Percentiles rank a stretch among this genome's conserved stretches.
Conservation (phyloP, 2,329 filamentous ascomycete genomes). For the Emergomyces pasteurianus region DNA sequence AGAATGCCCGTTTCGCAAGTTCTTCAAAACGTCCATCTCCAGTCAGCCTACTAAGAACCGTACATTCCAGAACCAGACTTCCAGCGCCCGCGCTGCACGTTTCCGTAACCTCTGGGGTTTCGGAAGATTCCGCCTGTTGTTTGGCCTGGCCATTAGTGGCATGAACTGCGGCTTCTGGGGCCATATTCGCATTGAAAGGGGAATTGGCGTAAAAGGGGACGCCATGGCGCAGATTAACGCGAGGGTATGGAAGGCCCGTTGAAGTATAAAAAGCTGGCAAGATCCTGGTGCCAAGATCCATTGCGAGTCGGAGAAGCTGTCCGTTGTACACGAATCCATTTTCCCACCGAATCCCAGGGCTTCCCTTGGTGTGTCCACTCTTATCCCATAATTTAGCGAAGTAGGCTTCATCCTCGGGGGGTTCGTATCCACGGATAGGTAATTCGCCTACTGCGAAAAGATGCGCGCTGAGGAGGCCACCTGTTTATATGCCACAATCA, state of each 20-base stretch:
- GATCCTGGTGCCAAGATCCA: constrained; percentile 71
- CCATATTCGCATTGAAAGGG: constrained; percentile 47
- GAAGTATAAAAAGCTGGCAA: constrained; percentile 84
- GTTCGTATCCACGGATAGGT: constrained; percentile 68
- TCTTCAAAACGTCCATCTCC: constrained; percentile 81
- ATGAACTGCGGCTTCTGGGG: constrained; percentile 6
- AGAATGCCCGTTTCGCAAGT: constrained; percentile 83
- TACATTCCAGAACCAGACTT: constrained; percentile 86
- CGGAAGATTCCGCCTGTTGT: neutral
- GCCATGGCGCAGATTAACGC: constrained; percentile 81
- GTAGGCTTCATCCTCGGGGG: constrained; percentile 29
- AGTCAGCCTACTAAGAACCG: constrained; percentile 75
- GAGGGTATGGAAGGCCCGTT: constrained; percentile 86
- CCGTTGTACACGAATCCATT: constrained; percentile 76
- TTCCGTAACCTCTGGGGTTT: constrained; percentile 65
- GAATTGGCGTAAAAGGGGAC: constrained; percentile 89
- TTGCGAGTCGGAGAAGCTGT: constrained; percentile 76
- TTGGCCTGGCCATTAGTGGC: neutral
- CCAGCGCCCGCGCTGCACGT: constrained; percentile 96
- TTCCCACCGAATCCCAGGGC: constrained; percentile 51
- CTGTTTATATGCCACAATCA: constrained; percentile 13
- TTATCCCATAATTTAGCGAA: constrained; percentile 34
- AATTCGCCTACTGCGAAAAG: constrained; percentile 84
- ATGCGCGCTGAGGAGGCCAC: constrained; percentile 79
- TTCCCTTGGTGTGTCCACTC: constrained; percentile 10